phyloP scores from a whole-genome alignment of 495 filamentous ascomycete genomes.

The Viridothelium virens region DNA sequence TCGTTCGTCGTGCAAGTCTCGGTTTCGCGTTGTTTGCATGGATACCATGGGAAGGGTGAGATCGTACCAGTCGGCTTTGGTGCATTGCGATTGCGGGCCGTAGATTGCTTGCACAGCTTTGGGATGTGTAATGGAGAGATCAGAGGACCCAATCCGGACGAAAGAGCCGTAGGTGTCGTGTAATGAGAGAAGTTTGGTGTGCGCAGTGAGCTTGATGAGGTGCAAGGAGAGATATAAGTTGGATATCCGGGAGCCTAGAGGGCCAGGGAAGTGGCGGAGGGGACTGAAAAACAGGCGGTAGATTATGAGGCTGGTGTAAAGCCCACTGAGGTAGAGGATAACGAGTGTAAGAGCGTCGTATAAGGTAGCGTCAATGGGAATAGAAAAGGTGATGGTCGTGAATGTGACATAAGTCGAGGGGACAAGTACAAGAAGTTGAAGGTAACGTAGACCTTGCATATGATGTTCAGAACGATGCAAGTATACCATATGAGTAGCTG shows the following conservation, averaged over 20 bases:
- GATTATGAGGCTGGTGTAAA: constrained; percentile 40
- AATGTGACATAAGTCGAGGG: too few relatives aligned
- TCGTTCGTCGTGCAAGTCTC: constrained; percentile 31
- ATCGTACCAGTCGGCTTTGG: constrained; percentile 41
- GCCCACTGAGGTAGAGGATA: too few relatives aligned
- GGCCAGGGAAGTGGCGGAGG: constrained; percentile 41
- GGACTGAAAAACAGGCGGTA: constrained; percentile 43
- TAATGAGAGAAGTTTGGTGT: constrained; percentile 14
- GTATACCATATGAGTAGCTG: too few relatives aligned
- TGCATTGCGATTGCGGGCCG: constrained; percentile 28
- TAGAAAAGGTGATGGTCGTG: too few relatives aligned
- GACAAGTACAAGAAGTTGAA: too few relatives aligned
- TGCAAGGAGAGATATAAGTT: constrained; percentile 33
- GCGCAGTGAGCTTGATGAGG: background rate
- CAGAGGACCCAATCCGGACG: constrained; percentile 24
- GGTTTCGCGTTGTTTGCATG: constrained; percentile 36
- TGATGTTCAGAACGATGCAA: too few relatives aligned
- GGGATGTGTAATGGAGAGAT: constrained; percentile 36
- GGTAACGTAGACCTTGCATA: too few relatives aligned
- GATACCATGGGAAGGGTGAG: constrained; percentile 28
- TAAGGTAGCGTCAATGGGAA: too few relatives aligned
- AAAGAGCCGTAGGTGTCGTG: constrained; percentile 20
- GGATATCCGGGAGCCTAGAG: constrained; percentile 35
- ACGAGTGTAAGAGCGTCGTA: too few relatives aligned
- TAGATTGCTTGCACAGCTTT: constrained; percentile 33